These are phyloP conservation scores for Naganishia liquefaciens DNA, from an alignment of 1,284 basidiomycete genomes.

Conservation along the genomic window DNA sequence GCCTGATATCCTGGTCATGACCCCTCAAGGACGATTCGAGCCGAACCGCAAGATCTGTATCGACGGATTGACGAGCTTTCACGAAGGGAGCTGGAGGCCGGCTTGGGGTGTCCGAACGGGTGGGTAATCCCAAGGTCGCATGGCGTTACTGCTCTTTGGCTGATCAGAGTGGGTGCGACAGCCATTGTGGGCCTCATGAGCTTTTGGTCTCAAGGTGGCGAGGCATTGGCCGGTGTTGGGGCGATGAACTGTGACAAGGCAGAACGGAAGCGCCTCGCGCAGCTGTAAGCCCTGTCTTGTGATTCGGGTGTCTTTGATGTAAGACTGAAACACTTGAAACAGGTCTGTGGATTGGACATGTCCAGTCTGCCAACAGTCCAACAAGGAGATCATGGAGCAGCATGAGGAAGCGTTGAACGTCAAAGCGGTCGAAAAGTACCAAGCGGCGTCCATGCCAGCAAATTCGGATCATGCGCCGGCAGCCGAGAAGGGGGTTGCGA, in stretches of 20 bases:
- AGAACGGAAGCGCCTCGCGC: constrained; percentile 78
- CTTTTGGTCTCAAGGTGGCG: constrained; percentile 85
- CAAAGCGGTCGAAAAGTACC: background rate
- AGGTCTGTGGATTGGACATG: constrained; percentile 83
- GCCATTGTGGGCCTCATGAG: constrained; percentile 87
- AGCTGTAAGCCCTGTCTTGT: constrained; percentile 60
- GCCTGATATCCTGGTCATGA: constrained; percentile 89
- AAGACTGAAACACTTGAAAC: background rate
- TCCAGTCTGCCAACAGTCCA: constrained; percentile 69
- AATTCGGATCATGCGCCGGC: background rate
- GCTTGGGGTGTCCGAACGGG: constrained; percentile 91
- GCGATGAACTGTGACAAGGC: constrained; percentile 76
- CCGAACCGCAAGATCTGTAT: constrained; percentile 96
- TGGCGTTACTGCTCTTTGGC: background rate
- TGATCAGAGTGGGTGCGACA: constrained; percentile 42
- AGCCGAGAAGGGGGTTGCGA: background rate
- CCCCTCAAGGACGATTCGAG: constrained; percentile 93
- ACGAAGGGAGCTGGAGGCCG: constrained; percentile 74
- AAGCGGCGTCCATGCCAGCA: background rate
- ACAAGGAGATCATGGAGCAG: constrained; percentile 70
- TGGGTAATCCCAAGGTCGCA: constrained; percentile 57
- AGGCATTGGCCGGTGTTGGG: constrained; percentile 78
- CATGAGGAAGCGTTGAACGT: constrained; percentile 30
- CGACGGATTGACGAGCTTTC: constrained; percentile 75
- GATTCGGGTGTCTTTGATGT: too few relatives aligned